Base-by-base conservation (phyloP, 2,329 filamentous ascomycete genomes). In the Fusarium robinianum region DNA sequence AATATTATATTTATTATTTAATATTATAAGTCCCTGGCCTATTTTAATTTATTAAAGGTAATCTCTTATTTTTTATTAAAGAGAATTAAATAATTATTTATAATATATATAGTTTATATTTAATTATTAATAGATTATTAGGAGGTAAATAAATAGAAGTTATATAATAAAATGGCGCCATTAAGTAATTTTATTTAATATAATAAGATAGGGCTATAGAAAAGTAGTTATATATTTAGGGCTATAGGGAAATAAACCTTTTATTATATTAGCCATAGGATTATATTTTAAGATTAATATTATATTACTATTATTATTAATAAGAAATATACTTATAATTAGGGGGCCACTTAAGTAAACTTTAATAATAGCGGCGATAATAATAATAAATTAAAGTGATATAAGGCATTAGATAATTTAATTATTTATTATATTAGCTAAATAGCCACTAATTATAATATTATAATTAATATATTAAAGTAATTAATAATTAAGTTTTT, bases 41-140 rank as follows among this genome's bases (percentile, higher is more conserved):
- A 37, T 14, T 26, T 37, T 19, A n/a, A 40, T 26, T 40, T 10
- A 5, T 26, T 9, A 5, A 40, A 40, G 26, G 36, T 40, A 5
- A 40, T 40, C 18, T 19, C 19, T 8, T 10, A 8, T 26, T 40
- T 40, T 18, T n/a, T 40, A 7, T 8, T 14, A 6, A 8, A 11
- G 17, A 9, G 26, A 22, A 24, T 40, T 10, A 14, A 10, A 18
- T 10, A 40, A 19, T 21, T 40, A 11, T 15, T 40, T 6, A 14
- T 40, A 10, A 40, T 40, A n/a, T 40, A 40, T 32, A 40, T 40
- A n/a, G 17, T 40, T n/a, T 40, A 40, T 17, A 40, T 40, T 21
- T n/a, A 10, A 15, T 14, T n/a, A 12, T 19, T 40, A 6, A 40
- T 17, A 17, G 18, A 40, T 30, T 10, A 19, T 26, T 40, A n/a